Evolutionary conservation across 176 grass and related monocot genomes (phyloP).

Genomic region (Zea mays): DNA sequence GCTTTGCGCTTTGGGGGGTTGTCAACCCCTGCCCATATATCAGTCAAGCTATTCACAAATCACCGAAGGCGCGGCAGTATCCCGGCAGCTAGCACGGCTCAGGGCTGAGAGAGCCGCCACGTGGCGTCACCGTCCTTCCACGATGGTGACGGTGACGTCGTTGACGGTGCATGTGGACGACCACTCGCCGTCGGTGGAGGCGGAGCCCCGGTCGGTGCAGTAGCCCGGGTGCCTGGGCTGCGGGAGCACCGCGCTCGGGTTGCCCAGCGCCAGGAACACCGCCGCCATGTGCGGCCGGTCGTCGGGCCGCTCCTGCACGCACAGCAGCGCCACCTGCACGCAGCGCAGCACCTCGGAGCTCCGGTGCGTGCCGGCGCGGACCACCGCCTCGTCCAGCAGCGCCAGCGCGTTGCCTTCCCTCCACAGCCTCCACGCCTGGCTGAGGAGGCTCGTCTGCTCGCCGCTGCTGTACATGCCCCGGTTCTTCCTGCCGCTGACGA

Average conservation of each 20-base stretch:
- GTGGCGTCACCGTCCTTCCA: constrained; percentile 49
- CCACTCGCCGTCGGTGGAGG: constrained; percentile 43
- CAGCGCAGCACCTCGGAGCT: constrained; percentile 55
- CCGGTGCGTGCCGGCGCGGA: neutral
- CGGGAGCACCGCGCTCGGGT: constrained; percentile 42
- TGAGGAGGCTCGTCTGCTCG: constrained; percentile 63
- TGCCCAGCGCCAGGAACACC: constrained; percentile 63
- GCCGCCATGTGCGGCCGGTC: constrained; percentile 68
- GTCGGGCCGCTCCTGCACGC: constrained; percentile 67
- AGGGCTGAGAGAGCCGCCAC: neutral
- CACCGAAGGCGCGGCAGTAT: too few relatives aligned
- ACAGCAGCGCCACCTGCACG: constrained; percentile 74
- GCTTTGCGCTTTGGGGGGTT: too few relatives aligned
- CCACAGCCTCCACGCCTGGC: constrained; percentile 83
- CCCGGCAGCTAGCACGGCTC: neutral
- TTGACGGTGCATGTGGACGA: constrained; percentile 49
- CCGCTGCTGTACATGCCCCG: constrained; percentile 46
- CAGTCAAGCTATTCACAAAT: too few relatives aligned
- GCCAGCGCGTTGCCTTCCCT: constrained; percentile 49
- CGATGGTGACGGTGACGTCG: constrained; percentile 59
- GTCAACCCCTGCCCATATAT: too few relatives aligned
- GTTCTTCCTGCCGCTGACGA: constrained; percentile 79
- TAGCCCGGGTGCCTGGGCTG: constrained; percentile 65
- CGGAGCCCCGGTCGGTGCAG: constrained; percentile 35
- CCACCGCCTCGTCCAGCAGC: constrained; percentile 44